phyloP scores from a whole-genome alignment of 2,329 filamentous ascomycete species.

The Monascus ruber region DNA sequence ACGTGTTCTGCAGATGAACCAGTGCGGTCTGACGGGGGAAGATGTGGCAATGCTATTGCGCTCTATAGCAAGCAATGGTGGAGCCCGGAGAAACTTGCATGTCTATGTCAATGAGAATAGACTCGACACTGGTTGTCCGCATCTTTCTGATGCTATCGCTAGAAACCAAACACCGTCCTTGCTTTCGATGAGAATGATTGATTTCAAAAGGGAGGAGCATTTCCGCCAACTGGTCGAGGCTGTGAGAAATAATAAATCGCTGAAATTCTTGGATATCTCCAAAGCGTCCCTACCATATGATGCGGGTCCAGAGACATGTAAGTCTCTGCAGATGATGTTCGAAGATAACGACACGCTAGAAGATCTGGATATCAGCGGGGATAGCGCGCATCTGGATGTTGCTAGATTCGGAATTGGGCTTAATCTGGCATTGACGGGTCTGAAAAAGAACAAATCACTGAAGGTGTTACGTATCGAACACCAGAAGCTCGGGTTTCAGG shows the following conservation, averaged over 20 bases:
- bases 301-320: constrained; percentile 55
- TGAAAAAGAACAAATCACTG: constrained; percentile 53
- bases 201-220: constrained; percentile 54
- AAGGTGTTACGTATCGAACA: constrained; percentile 54
- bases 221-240: constrained; percentile 54
- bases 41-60: constrained; percentile 56
- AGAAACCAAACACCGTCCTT: constrained; percentile 49
- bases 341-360: constrained; percentile 55
- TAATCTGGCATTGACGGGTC: constrained; percentile 52
- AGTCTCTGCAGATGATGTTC: constrained; percentile 52
- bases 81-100: constrained; percentile 47
- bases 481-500: constrained; percentile 58
- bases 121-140: constrained; percentile 31
- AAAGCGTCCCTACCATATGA: constrained; percentile 59
- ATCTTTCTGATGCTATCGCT: constrained; percentile 33
- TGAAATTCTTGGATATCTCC: constrained; percentile 56
- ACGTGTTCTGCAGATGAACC: constrained; percentile 52
- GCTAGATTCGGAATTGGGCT: constrained; percentile 58
- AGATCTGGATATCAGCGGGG: constrained; percentile 59
- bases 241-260: constrained; percentile 50
- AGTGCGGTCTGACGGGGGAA: constrained; percentile 53
- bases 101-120: constrained; percentile 55
- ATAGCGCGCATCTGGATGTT: constrained; percentile 59
- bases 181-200: constrained; percentile 56
- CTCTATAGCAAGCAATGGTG: constrained; percentile 45